These are phyloP conservation scores for Boletus subcaerulescens DNA, from an alignment of 768 basidiomycete genomes.

Conservation along the genomic window DNA sequence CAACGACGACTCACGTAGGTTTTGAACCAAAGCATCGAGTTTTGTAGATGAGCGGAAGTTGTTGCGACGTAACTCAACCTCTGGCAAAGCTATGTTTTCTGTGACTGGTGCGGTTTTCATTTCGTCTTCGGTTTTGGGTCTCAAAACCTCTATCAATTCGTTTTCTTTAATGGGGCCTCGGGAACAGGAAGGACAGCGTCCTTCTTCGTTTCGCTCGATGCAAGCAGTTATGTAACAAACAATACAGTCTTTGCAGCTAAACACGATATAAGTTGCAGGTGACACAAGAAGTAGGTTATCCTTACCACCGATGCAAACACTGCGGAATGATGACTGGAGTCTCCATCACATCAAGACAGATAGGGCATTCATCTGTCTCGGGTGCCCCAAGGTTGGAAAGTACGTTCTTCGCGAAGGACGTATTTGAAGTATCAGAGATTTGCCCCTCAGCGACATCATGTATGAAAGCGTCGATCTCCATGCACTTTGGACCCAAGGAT, in stretches of 20 bases:
- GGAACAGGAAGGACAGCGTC: constrained; percentile 78
- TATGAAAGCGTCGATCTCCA: constrained; percentile 62
- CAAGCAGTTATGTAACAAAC: constrained; percentile 66
- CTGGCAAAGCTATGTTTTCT: constrained; percentile 32
- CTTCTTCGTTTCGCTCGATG: constrained; percentile 65
- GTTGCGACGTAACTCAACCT: constrained; percentile 66
- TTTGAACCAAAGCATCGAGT: constrained; percentile 73
- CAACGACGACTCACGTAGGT: constrained; percentile 53
- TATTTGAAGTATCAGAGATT: constrained; percentile 29
- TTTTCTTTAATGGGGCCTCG: constrained; percentile 63
- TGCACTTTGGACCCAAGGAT: constrained; percentile 31
- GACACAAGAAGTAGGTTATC: background rate
- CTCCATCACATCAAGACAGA: constrained; percentile 80
- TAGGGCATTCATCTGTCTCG: constrained; percentile 70
- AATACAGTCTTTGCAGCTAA: constrained; percentile 90
- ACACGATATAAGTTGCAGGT: background rate
- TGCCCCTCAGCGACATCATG: constrained; percentile 44
- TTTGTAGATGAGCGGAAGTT: constrained; percentile 92
- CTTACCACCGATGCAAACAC: constrained; percentile 75
- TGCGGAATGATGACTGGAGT: constrained; percentile 63
- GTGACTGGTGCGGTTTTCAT: background rate
- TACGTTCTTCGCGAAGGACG: constrained; percentile 59
- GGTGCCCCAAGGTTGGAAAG: constrained; percentile 52
- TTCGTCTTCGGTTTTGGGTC: constrained; percentile 21
- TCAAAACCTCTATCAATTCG: constrained; percentile 63